Evolutionary conservation across 2,329 filamentous ascomycete genomes (phyloP).

Genomic region (Neopestalotiopsis sp.): DNA sequence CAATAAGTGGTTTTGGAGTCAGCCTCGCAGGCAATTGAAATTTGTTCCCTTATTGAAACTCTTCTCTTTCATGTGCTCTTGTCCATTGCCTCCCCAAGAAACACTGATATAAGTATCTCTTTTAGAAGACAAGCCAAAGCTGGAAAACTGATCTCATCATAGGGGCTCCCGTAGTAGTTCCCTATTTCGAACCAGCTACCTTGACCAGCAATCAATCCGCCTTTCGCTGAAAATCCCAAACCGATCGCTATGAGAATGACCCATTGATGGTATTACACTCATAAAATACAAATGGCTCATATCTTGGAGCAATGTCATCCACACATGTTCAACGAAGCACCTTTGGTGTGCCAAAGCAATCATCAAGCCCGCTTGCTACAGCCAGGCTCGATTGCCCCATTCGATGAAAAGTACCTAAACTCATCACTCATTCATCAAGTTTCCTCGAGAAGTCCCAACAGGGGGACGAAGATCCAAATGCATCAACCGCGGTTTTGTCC

Average conservation of each 20-base stretch:
- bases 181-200: neutral
- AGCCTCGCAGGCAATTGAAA: neutral
- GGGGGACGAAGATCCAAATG: neutral
- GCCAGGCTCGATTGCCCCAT: neutral
- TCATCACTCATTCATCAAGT: neutral
- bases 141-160: neutral
- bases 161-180: neutral
- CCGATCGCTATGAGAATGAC: slow-evolving; percentile 13
- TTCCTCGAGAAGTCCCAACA: neutral
- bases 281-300: neutral
- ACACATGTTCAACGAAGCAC: neutral
- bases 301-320: neutral
- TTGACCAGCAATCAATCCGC: neutral
- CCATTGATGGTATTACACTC: slow-evolving; percentile 10
- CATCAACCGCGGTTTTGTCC: neutral
- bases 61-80: neutral
- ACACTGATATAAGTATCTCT: neutral
- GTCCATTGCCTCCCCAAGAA: neutral
- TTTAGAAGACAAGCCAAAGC: neutral
- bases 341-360: neutral
- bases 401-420: neutral
- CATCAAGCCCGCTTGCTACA: neutral
- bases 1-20: neutral
- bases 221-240: slow-evolving; percentile 15
- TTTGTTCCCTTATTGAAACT: neutral